phyloP scores from a whole-genome alignment of 1,284 basidiomycete species.

The Marasmius sp. region DNA sequence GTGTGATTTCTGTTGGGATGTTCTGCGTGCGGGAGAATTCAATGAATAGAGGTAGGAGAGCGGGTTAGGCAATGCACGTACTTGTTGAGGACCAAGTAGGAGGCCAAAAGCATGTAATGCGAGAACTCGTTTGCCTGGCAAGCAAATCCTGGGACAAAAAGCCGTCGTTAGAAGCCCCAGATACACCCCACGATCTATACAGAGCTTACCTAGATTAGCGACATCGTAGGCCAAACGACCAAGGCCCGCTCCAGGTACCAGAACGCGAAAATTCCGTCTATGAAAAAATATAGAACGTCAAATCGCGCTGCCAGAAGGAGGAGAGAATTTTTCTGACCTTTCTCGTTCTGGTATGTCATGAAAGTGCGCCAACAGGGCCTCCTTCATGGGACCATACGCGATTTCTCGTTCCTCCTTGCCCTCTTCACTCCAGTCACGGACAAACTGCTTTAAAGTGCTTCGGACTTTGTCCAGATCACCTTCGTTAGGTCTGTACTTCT shows the following conservation, averaged over 20 bases:
- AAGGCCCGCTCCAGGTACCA: conserved; percentile 88
- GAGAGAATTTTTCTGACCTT: conserved; percentile 36
- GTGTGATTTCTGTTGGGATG: conserved; percentile 64
- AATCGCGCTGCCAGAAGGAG: neutral
- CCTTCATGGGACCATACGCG: conserved; percentile 79
- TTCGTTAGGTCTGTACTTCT: conserved; percentile 55
- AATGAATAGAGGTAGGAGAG: neutral
- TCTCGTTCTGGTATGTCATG: conserved; percentile 50
- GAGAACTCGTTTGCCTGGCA: conserved; percentile 94
- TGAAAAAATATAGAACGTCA: neutral
- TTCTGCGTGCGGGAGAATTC: conserved; percentile 43
- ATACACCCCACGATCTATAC: too few species aligned
- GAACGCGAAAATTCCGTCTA: conserved; percentile 65
- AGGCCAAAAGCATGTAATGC: conserved; percentile 88
- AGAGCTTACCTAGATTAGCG: conserved; percentile 37
- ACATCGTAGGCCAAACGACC: conserved; percentile 87
- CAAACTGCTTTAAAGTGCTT: conserved; percentile 88
- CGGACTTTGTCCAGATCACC: conserved; percentile 85
- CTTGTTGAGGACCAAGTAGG: conserved; percentile 82
- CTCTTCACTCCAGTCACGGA: conserved; percentile 89
- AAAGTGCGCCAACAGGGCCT: conserved; percentile 70
- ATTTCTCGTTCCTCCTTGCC: conserved; percentile 74
- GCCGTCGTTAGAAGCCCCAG: neutral
- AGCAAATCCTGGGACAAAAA: conserved; percentile 61
- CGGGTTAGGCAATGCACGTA: conserved; percentile 26